Percentiles rank a stretch among this genome's conserved stretches.
phyloP scores from a whole-genome alignment of 495 filamentous ascomycete species.

The Amniculicola lignicola region DNA sequence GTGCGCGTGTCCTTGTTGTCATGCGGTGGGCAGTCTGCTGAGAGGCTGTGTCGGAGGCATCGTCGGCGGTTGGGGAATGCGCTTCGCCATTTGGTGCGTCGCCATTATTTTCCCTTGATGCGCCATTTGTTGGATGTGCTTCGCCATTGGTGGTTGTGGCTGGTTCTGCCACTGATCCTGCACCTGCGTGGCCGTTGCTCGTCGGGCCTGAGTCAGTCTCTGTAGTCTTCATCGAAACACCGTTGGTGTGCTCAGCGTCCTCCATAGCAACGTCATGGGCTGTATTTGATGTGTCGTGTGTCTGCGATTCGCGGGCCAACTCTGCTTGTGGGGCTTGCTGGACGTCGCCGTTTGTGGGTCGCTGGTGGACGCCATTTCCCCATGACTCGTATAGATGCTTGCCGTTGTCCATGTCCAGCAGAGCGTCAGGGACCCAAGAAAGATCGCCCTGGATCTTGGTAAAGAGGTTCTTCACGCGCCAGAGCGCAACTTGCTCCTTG shows the following conservation, averaged over 20 bases:
- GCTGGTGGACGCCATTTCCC: not conserved
- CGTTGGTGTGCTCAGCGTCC: constrained; percentile 15
- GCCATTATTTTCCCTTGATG: constrained; percentile 31
- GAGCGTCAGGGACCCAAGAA: constrained; percentile 71
- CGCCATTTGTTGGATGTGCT: constrained; percentile 14
- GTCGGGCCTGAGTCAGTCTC: not conserved
- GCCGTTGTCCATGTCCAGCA: constrained; percentile 7
- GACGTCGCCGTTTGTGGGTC: not conserved
- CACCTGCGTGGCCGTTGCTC: not conserved
- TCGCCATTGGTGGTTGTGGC: not conserved
- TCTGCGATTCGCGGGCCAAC: not conserved
- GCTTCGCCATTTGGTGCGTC: constrained; percentile 6
- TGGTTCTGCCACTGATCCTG: not conserved
- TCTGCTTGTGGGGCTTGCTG: not conserved
- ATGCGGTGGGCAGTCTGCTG: constrained; percentile 57
- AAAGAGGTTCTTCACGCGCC: constrained; percentile 73
- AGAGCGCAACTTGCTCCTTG: constrained; percentile 70
- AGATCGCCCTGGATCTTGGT: constrained; percentile 76
- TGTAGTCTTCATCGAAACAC: not conserved
- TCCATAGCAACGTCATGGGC: constrained; percentile 16
- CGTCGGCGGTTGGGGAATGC: constrained; percentile 29
- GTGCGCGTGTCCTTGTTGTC: constrained; percentile 68
- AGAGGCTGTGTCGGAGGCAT: constrained; percentile 38
- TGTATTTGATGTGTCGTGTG: constrained; percentile 1
- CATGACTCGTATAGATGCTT: not conserved